phyloP scores from a whole-genome alignment of 805 yeast genomes.

The Groenewaldozyma salmanticensis region DNA sequence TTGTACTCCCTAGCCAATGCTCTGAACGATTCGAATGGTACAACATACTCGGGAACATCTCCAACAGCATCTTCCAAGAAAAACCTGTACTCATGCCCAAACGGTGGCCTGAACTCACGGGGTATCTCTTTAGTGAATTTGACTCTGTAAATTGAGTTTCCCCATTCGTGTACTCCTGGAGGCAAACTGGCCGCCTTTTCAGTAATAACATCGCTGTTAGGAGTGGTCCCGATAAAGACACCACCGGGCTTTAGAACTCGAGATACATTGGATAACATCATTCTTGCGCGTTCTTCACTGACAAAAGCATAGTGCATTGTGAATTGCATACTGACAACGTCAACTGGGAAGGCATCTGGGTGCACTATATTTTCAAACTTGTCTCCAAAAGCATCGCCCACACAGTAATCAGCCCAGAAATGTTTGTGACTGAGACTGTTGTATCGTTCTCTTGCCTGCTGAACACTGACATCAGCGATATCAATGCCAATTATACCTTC shows the following conservation, averaged over 20 bases:
- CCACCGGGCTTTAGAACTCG: slow-evolving; percentile 76
- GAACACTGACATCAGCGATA: slow-evolving; percentile 78
- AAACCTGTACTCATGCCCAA: slow-evolving; percentile 76
- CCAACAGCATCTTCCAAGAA: slow-evolving; percentile 88
- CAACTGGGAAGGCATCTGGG: slow-evolving; percentile 74
- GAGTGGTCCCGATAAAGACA: slow-evolving; percentile 84
- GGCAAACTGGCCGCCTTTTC: slow-evolving; percentile 28
- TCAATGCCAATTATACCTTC: slow-evolving; percentile 84
- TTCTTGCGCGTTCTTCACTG: slow-evolving; percentile 67
- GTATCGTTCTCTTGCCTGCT: slow-evolving; percentile 75
- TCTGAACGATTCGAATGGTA: slow-evolving; percentile 83
- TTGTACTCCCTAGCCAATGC: slow-evolving; percentile 78
- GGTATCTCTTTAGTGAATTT: slow-evolving; percentile 74
- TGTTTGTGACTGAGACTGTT: slow-evolving; percentile 40
- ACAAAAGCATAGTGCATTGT: slow-evolving; percentile 94
- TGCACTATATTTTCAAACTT: slow-evolving; percentile 60
- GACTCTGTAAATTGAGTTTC: slow-evolving; percentile 75
- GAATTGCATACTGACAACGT: slow-evolving; percentile 82
- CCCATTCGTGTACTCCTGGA: slow-evolving; percentile 58
- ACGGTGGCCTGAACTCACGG: slow-evolving; percentile 60
- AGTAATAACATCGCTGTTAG: slow-evolving; percentile 76
- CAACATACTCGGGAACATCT: slow-evolving; percentile 93
- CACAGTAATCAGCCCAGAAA: slow-evolving; percentile 74
- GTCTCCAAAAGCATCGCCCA: slow-evolving; percentile 82
- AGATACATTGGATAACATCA: slow-evolving; percentile 64